Conservation (phyloP, 768 basidiomycete species). For the Neoboletus brunneissimus region DNA sequence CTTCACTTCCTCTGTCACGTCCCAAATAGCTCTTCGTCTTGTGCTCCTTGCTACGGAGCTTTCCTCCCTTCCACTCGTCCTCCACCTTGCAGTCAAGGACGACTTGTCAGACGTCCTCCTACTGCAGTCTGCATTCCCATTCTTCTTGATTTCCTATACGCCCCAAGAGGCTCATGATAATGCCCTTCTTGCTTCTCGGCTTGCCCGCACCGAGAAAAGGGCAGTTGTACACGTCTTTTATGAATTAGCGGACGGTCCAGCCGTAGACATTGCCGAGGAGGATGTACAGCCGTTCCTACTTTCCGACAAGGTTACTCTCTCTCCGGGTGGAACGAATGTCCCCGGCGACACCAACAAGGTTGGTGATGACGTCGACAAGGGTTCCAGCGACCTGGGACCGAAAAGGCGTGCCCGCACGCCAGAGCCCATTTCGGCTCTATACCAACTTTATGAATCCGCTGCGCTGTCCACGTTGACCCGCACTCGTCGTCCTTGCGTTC, state of each 20-base stretch:
- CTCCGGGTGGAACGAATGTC: slow-evolving; percentile 35
- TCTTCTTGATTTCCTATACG: slow-evolving; percentile 75
- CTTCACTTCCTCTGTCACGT: slow-evolving; percentile 51
- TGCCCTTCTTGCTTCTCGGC: slow-evolving; percentile 77
- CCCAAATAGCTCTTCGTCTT: slow-evolving; percentile 56
- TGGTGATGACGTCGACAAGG: neutral
- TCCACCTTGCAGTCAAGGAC: slow-evolving; percentile 63
- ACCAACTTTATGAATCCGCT: slow-evolving; percentile 65
- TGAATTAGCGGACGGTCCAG: slow-evolving; percentile 35
- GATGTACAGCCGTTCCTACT: slow-evolving; percentile 60
- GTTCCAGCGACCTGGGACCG: neutral
- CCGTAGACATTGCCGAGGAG: slow-evolving; percentile 56
- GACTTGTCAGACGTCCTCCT: slow-evolving; percentile 75
- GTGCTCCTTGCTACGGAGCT: slow-evolving; percentile 69
- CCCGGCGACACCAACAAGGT: neutral
- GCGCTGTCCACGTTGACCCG: slow-evolving; percentile 62
- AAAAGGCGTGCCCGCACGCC: neutral
- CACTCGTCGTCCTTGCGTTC: slow-evolving; percentile 57
- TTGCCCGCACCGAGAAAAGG: slow-evolving; percentile 67
- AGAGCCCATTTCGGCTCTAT: slow-evolving; percentile 31
- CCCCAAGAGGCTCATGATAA: slow-evolving; percentile 87
- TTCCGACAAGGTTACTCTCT: slow-evolving; percentile 34
- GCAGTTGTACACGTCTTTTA: slow-evolving; percentile 89
- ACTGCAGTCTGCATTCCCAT: slow-evolving; percentile 76
- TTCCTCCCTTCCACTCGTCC: slow-evolving; percentile 59